Evolutionary conservation across 805 yeast genomes (phyloP).

Genomic region (Metschnikowia kunwiensis): DNA sequence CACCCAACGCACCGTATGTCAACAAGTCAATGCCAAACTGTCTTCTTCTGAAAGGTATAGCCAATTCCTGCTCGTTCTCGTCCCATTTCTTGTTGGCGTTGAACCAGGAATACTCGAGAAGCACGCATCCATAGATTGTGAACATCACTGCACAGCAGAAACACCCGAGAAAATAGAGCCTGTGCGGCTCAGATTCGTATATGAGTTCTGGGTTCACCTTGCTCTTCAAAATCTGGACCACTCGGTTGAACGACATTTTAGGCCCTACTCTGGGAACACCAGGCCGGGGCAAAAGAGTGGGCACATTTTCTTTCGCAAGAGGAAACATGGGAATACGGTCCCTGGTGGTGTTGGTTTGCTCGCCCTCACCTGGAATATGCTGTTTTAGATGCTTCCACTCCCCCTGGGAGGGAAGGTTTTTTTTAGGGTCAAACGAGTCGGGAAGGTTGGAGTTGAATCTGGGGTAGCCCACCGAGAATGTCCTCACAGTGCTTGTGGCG

Average conservation of each 20-base stretch:
- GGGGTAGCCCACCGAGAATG: conserved; percentile 1
- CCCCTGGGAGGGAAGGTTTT: conserved; percentile 31
- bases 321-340: conserved; percentile 68
- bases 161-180: conserved; percentile 67
- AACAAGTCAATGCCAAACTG: conserved; percentile 34
- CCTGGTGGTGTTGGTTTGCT: conserved; percentile 42
- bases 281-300: conserved; percentile 69
- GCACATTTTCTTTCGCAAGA: conserved; percentile 57
- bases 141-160: conserved; percentile 67
- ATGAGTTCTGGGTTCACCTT: conserved; percentile 66
- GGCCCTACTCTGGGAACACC: conserved; percentile 73
- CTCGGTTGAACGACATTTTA: conserved; percentile 53
- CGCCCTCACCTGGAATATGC: conserved; percentile 57
- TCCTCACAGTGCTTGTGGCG: not conserved
- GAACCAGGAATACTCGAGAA: conserved; percentile 53
- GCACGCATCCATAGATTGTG: conserved; percentile 63
- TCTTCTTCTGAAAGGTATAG: conserved; percentile 40
- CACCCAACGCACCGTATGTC: conserved; percentile 29
- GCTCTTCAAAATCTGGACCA: conserved; percentile 53
- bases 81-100: conserved; percentile 50
- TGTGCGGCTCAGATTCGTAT: conserved; percentile 82
- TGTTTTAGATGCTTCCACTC: conserved; percentile 44
- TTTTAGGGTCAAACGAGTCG: conserved; percentile 28
- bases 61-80: conserved; percentile 48
- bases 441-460: conserved; percentile 30